These are phyloP conservation scores for Herpetomonas tarakana DNA, from an alignment of 208 protist species.

Conservation along the genomic window DNA sequence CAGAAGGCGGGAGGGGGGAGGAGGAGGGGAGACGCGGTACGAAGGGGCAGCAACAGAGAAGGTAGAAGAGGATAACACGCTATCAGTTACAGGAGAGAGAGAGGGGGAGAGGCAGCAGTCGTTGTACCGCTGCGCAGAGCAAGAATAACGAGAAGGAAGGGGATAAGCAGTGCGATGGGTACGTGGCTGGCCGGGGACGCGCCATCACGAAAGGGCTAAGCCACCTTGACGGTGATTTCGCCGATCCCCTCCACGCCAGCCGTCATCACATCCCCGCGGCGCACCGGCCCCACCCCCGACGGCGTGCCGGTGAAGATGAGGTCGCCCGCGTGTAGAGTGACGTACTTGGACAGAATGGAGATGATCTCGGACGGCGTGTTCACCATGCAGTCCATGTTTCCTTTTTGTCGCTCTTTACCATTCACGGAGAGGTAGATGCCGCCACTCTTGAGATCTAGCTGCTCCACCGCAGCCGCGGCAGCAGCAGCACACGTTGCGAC, in stretches of 20 bases:
- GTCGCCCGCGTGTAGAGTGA: slow-evolving; percentile 79
- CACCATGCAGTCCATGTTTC: slow-evolving; percentile 64
- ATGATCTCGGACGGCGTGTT: slow-evolving; percentile 55
- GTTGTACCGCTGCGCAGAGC: no score
- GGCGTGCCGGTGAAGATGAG: slow-evolving; percentile 88
- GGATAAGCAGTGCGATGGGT: no score
- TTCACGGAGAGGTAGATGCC: slow-evolving; percentile 70
- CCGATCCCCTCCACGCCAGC: slow-evolving; percentile 60
- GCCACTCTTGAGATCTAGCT: slow-evolving; percentile 18
- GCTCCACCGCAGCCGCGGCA: slow-evolving; percentile 11
- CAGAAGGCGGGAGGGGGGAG: no score
- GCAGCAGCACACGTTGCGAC: slow-evolving; percentile 5
- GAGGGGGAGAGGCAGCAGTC: no score
- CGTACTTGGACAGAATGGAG: slow-evolving; percentile 53
- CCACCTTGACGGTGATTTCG: slow-evolving; percentile 36
- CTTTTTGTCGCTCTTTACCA: slow-evolving; percentile 49
- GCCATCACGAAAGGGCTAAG: no score
- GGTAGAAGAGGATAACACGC: no score
- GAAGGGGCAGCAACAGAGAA: no score
- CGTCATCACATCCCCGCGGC: slow-evolving; percentile 62
- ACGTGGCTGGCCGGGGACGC: no score
- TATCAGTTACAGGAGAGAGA: no score
- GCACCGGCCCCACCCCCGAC: slow-evolving; percentile 71
- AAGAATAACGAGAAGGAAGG: no score
- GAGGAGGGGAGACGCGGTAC: no score